Evolutionary conservation across 495 filamentous ascomycete species (phyloP), one percentile per base, ranked within the genome.

Genomic region (Saxophila tyrrhenica): DNA sequence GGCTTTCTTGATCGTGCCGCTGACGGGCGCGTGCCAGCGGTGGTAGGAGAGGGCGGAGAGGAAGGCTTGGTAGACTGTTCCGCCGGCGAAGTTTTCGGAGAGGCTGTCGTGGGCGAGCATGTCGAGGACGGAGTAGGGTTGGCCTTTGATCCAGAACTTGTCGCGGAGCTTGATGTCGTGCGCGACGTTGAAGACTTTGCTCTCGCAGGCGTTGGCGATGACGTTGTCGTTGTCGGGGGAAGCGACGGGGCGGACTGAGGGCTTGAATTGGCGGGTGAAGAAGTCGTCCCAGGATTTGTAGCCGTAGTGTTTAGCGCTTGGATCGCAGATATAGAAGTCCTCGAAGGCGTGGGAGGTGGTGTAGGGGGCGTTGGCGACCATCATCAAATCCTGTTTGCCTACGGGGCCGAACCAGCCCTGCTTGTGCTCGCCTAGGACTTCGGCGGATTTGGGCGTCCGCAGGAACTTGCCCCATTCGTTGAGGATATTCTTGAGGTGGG

Each of bases 281-380:
- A 87, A 89, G 52, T 82, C 72, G 55, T 89, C 83, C 85, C 85
- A 88, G 0, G 82, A 86, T 39, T 70, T 75, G 65, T 73, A 90
- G 20, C 84, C 85, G 63, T 77, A 69, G 56, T 83, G 58, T 44
- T 67, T 64, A 1, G 70, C 58, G 0, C 53, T 58, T 0, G 78
- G 73, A 23, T 83, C 72, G 57, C 77, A 79, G 8, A 67, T 21
- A 54, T 57, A 81, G 66, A 77, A 69, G 7, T 77, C 66, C 44
- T 79, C 72, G 56, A 82, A 80, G 17, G 62, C 68, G 49, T 69
- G 65, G 13, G 61, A 52, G n/a, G 73, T 75, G 23, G 65, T 48
- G n/a, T 57, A 39, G 0, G 70, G 46, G 39, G 55, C 64, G 58
- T 78, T 78, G 58, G 74, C 75, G 0, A 75, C 72, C 11, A 70